Conservation (phyloP, 352 stramenopile genomes). For the Phytophthora cactorum region DNA sequence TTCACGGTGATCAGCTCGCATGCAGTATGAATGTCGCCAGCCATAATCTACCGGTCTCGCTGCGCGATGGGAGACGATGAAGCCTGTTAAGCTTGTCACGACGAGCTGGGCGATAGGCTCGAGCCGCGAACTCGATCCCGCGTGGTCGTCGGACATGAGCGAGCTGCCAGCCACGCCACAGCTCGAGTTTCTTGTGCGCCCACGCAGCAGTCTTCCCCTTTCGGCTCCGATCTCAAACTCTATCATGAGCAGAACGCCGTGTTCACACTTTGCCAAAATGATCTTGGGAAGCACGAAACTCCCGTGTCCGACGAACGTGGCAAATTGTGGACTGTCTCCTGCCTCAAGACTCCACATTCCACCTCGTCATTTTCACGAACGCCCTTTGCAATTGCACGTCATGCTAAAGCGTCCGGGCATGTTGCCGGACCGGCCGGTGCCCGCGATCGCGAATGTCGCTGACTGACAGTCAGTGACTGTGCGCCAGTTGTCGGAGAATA, state of each 20-base stretch:
- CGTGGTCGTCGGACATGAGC: no score
- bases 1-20: no score
- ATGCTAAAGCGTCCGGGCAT: background rate
- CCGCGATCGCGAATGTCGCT: conserved; percentile 1
- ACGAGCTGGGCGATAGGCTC: no score
- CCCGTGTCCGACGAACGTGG: conserved; percentile 2
- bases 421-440: background rate
- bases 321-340: conserved; percentile 14
- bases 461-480: background rate
- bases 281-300: conserved; percentile 7
- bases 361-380: background rate
- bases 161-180: background rate
- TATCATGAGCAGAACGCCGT: conserved; percentile 16
- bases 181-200: conserved; percentile 6
- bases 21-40: no score
- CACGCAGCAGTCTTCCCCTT: background rate
- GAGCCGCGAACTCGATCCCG: no score
- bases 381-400: background rate
- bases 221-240: conserved; percentile 9
- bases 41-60: no score
- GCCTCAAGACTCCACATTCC: background rate
- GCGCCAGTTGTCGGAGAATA: background rate
- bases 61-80: no score
- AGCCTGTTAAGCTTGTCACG: no score
- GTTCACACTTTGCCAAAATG: conserved; percentile 3